These are phyloP conservation scores for Schizonepeta tenuifolia DNA, from an alignment of 257 asterid species.

Conservation along the genomic window DNA sequence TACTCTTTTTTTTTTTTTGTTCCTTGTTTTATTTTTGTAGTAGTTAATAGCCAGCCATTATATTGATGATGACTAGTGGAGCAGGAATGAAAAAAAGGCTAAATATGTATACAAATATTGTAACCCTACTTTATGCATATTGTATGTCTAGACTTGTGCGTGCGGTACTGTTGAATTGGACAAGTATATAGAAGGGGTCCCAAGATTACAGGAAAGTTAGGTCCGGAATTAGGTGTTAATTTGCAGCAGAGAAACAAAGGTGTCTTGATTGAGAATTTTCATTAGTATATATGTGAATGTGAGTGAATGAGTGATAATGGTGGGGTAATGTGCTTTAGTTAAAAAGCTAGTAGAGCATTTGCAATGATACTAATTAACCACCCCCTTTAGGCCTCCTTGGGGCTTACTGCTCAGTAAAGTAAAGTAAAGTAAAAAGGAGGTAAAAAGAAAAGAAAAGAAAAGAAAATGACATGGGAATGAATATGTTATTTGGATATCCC, in stretches of 20 bases:
- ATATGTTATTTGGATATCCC: slow-evolving; percentile 36
- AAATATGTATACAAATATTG: not conserved
- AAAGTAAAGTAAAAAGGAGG: not conserved
- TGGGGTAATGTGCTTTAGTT: slow-evolving; percentile 37
- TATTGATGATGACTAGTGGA: slow-evolving; percentile 26
- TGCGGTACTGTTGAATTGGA: slow-evolving; percentile 27
- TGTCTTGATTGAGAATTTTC: not conserved
- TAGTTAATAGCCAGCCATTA: not conserved
- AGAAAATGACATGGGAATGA: slow-evolving; percentile 38
- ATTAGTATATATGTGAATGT: not conserved
- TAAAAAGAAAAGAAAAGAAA: not conserved
- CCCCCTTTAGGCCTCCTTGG: not conserved
- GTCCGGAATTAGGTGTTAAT: slow-evolving; percentile 10
- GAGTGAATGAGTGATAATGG: slow-evolving; percentile 30
- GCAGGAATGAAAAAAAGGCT: not conserved
- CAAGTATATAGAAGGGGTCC: slow-evolving; percentile 16
- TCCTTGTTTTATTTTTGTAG: not conserved
- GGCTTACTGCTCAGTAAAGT: slow-evolving; percentile 9
- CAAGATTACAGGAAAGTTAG: slow-evolving; percentile 37
- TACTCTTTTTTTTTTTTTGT: not conserved
- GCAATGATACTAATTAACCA: slow-evolving; percentile 29
- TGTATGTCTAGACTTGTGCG: not conserved
- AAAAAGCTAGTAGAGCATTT: slow-evolving; percentile 26
- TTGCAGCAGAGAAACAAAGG: not conserved
- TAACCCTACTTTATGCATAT: slow-evolving; percentile 14